phyloP scores from a whole-genome alignment of 371 early-diverging fungal genomes.

The Entomophthora muscae region DNA sequence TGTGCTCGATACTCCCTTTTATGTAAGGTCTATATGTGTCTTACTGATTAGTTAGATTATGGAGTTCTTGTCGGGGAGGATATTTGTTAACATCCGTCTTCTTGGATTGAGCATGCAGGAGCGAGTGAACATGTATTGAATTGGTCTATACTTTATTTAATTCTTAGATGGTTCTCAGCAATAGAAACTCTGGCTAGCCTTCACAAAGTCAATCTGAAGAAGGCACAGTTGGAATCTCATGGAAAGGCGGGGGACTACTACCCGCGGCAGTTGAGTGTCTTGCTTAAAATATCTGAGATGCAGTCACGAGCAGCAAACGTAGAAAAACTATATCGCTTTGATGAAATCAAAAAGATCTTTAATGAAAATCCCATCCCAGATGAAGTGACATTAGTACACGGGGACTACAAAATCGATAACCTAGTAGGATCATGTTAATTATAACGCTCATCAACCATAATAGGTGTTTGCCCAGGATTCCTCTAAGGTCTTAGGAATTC shows the following conservation, averaged over 20 bases:
- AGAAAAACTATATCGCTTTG: conserved; percentile 40
- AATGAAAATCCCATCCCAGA: conserved; percentile 39
- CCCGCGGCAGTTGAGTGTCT: conserved; percentile 54
- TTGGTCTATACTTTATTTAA: too few species aligned
- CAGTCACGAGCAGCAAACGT: conserved; percentile 48
- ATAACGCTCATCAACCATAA: conserved; percentile 16
- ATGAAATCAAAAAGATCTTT: conserved; percentile 60
- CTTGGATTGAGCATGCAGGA: conserved; percentile 30
- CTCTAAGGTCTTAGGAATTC: conserved; percentile 62
- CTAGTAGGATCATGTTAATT: conserved; percentile 19
- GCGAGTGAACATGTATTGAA: conserved; percentile 15
- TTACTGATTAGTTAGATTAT: conserved; percentile 36
- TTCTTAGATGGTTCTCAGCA: conserved; percentile 44
- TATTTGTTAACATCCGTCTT: conserved; percentile 48
- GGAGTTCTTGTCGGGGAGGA: conserved; percentile 80
- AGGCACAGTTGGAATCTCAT: conserved; percentile 49
- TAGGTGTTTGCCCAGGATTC: conserved; percentile 50
- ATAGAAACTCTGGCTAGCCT: conserved; percentile 59
- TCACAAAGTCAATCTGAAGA: conserved; percentile 45
- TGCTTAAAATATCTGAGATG: conserved; percentile 38
- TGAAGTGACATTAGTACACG: conserved; percentile 67
- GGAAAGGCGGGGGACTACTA: conserved; percentile 57
- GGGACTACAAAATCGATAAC: conserved; percentile 81
- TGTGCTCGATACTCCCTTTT: conserved; percentile 81
- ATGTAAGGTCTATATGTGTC: conserved; percentile 24